Evolutionary conservation across 2,329 filamentous ascomycete genomes (phyloP).

Genomic region (Cercospora zeina): DNA sequence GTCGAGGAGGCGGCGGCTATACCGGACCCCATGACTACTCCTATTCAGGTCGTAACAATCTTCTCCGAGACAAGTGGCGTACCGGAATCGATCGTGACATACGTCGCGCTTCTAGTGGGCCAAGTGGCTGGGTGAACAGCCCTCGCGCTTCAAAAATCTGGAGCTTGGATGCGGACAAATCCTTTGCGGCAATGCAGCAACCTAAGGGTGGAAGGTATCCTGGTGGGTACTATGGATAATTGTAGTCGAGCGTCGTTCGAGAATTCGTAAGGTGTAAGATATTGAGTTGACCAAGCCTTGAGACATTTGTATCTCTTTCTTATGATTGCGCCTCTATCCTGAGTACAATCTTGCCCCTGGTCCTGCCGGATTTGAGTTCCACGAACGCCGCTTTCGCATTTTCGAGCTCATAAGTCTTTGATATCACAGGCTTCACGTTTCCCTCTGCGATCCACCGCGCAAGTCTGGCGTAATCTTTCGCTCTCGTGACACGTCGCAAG

Average conservation of each 20-base stretch:
- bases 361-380: conserved; percentile 57
- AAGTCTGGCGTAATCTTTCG: conserved; percentile 53
- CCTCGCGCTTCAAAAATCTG: neutral
- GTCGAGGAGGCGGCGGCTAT: neutral
- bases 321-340: conserved; percentile 24
- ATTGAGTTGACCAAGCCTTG: neutral
- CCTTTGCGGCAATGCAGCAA: neutral
- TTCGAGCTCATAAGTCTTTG: conserved; percentile 57
- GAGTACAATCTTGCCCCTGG: conserved; percentile 61
- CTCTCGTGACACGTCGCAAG: conserved; percentile 44
- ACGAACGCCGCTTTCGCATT: conserved; percentile 60
- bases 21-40: neutral
- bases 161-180: neutral
- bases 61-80: neutral
- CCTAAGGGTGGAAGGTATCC: neutral
- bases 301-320: neutral
- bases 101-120: neutral
- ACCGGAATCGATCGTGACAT: neutral
- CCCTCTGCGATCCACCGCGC: conserved; percentile 59
- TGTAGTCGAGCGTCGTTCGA: neutral
- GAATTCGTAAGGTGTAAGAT: neutral
- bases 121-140: neutral
- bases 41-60: neutral
- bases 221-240: neutral
- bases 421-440: conserved; percentile 59